Base-by-base conservation (phyloP, 257 asterid species). In the Cruciata laevipes region DNA sequence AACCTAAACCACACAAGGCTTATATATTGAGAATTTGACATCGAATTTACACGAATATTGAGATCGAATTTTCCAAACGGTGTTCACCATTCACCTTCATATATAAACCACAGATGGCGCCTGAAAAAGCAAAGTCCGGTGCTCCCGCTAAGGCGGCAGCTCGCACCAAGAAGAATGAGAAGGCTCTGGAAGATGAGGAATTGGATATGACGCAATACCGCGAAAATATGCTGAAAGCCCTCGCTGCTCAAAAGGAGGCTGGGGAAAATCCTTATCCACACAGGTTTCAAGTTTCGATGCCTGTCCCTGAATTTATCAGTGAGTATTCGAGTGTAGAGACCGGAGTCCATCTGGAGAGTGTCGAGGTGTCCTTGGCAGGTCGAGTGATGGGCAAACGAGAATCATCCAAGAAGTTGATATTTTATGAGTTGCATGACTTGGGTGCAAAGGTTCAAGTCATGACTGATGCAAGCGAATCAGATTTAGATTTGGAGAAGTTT, bases 371-470 rank as follows among this genome's bases (percentile, higher is more conserved):
- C n/a, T 79, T 91, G 71, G 86, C 96, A 56, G 98, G 96, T 6
- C 88, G 98, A 66, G 75, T 91, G 27, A 89, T 91, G 95, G 89
- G 62, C 83, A 89, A 89, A 69, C 71, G 96, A 3, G 70, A 95
- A 1, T 84, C 96, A n/a, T 82, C 90, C 3, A 56, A 86, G 11
- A 91, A 91, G 82, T 82, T 91, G 7, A 80, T 89, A 76, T 91
- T 91, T 83, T 91, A 91, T 63, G 96, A 89, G 74, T 74, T 91
- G 53, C 95, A 91, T 57, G 95, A 92, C 0, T 83, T 80, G 47
- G 95, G 95, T 74, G 87, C 89, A 74, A 91, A 91, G 76, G 91
- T 91, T 65, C 98, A 91, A 79, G 83, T 87, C 58, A 85, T 91
- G 92, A 75, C 96, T 56, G 92, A 88, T 82, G 92, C 95, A 64